phyloP scores from a whole-genome alignment of 768 basidiomycete species.

The Suillus weaverae region DNA sequence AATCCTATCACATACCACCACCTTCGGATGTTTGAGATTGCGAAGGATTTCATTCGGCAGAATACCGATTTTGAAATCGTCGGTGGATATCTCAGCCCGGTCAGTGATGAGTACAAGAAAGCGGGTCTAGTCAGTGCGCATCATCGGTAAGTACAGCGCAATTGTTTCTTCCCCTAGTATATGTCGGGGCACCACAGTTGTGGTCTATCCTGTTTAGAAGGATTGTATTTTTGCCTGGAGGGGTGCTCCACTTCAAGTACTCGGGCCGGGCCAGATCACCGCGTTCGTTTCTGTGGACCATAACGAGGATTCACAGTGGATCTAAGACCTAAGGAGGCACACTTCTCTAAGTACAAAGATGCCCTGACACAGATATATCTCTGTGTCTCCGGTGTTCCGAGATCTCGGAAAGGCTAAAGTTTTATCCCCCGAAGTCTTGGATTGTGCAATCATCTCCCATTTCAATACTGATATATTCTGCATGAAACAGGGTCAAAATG shows the following conservation, averaged over 20 bases:
- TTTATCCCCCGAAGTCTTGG: constrained; percentile 6
- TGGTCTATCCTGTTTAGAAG: background rate
- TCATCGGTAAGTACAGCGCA: constrained; percentile 69
- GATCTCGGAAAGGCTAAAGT: constrained; percentile 1
- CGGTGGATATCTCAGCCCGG: constrained; percentile 95
- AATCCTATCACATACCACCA: constrained; percentile 96
- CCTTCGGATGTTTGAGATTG: constrained; percentile 99
- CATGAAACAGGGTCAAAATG: constrained; percentile 69
- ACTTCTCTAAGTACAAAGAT: background rate
- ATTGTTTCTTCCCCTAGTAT: background rate
- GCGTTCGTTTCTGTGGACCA: background rate
- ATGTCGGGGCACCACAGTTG: background rate
- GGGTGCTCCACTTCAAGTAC: background rate
- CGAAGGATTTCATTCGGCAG: constrained; percentile 90
- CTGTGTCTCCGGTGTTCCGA: constrained; percentile 10
- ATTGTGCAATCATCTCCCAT: background rate
- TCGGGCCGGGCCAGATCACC: background rate
- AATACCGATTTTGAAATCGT: constrained; percentile 93
- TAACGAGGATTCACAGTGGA: background rate
- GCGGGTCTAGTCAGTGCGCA: constrained; percentile 83
- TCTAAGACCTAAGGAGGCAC: background rate
- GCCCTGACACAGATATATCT: background rate
- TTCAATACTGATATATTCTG: constrained; percentile 23
- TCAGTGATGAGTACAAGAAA: constrained; percentile 96
- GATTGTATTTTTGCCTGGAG: background rate